A percentile compares a stretch with the other conserved stretches of the same genome.
These are phyloP conservation scores for Huntiella decipiens DNA, from an alignment of 2,329 filamentous ascomycete genomes.

Conservation along the genomic window DNA sequence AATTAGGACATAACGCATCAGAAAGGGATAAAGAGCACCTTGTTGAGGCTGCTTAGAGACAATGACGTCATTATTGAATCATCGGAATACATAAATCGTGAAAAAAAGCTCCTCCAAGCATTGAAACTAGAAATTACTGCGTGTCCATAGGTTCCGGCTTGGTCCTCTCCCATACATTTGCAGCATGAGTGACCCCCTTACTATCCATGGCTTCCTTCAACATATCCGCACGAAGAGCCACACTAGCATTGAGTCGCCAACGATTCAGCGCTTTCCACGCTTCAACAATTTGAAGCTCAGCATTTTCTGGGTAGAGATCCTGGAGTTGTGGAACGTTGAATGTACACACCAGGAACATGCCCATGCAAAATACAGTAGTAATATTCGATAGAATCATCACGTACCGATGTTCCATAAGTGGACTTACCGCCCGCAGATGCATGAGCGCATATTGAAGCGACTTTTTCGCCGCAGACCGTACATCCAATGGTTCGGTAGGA, in stretches of 20 bases:
- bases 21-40: too few relatives aligned
- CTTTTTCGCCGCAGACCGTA: slow-evolving; percentile 2
- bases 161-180: too few relatives aligned
- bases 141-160: too few relatives aligned
- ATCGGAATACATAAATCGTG: too few relatives aligned
- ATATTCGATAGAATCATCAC: slow-evolving; percentile 13
- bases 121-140: too few relatives aligned
- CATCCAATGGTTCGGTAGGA: neutral
- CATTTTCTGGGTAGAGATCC: slow-evolving; percentile 10
- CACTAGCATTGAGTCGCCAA: slow-evolving; percentile 8
- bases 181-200: neutral
- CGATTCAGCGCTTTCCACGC: slow-evolving; percentile 6
- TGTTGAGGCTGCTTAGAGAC: too few relatives aligned
- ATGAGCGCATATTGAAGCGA: slow-evolving; percentile 10
- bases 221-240: slow-evolving; percentile 1
- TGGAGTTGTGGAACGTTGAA: slow-evolving; percentile 8
- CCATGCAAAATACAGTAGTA: slow-evolving; percentile 10
- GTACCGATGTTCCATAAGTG: slow-evolving; percentile 12
- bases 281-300: slow-evolving; percentile 3
- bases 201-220: neutral
- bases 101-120: too few relatives aligned
- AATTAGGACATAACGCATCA: too few relatives aligned
- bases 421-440: slow-evolving; percentile 12
- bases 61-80: too few relatives aligned
- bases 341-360: slow-evolving; percentile 12